A percentile compares a stretch with the other conserved stretches of the same genome.
These are phyloP conservation scores for Setaria italica DNA, from an alignment of 202 grass and related monocot species.

Conservation along the genomic window DNA sequence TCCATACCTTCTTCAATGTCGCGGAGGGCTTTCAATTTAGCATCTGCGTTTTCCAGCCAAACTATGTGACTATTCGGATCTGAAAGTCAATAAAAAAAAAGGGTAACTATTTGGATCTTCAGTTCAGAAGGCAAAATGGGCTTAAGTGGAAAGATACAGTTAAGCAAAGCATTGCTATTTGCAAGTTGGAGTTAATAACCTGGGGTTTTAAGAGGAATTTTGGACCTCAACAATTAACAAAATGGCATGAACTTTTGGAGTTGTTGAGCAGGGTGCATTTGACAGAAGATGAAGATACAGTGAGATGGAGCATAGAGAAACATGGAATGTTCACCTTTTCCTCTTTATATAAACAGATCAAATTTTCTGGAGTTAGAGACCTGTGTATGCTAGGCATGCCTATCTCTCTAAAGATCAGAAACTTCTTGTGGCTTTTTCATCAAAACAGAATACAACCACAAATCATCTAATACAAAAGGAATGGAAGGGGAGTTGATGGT, in stretches of 20 bases:
- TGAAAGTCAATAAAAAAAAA: slow-evolving; percentile 46
- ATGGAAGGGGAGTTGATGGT: not conserved
- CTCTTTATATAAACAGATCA: not conserved
- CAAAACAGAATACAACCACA: not conserved
- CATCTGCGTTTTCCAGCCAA: slow-evolving; percentile 70
- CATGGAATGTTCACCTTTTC: not conserved
- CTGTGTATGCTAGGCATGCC: not conserved
- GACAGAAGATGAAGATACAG: not conserved
- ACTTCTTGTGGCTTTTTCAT: not conserved
- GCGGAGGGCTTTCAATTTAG: slow-evolving; percentile 73
- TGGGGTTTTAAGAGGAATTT: not conserved
- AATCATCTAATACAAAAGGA: not conserved
- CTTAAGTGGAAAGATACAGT: not conserved
- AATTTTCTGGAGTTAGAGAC: not conserved
- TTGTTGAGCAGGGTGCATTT: not conserved
- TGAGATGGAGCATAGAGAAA: not conserved
- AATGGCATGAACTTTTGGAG: not conserved
- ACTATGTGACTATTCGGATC: slow-evolving; percentile 92
- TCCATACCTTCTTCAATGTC: slow-evolving; percentile 73
- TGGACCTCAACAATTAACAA: not conserved
- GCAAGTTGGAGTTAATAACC: not conserved
- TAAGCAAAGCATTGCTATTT: not conserved
- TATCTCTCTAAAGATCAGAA: not conserved
- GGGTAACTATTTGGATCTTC: slow-evolving; percentile 53
- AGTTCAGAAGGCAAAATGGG: slow-evolving; percentile 17